phyloP scores from a whole-genome alignment of 148 eudicot species.

The Spergularia marina region DNA sequence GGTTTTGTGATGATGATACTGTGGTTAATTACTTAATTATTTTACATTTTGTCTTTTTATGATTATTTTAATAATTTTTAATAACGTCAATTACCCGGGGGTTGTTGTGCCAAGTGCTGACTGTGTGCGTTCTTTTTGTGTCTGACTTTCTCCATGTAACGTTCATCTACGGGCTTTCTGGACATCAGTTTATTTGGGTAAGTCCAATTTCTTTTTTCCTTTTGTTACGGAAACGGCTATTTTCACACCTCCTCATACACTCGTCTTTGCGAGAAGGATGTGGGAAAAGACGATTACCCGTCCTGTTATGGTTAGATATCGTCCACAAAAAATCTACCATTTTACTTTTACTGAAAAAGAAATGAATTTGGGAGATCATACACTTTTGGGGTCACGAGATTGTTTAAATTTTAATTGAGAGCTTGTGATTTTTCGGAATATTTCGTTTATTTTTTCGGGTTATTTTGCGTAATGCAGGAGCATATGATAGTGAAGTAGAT shows the following conservation, averaged over 20 bases:
- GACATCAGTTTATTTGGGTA: conserved; percentile 88
- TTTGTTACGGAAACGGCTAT: neutral
- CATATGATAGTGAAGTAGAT: conserved; percentile 84
- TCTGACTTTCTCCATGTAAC: conserved; percentile 45
- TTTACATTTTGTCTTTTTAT: conserved; percentile 4
- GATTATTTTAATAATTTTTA: neutral
- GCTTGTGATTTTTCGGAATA: neutral
- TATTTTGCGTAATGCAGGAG: conserved; percentile 49
- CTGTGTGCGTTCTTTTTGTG: conserved; percentile 41
- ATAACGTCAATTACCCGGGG: conserved; percentile 17
- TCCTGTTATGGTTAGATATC: too few species aligned
- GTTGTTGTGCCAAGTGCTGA: conserved; percentile 45
- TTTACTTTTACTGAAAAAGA: too few species aligned
- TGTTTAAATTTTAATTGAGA: neutral
- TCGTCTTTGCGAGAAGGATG: too few species aligned
- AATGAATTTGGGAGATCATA: neutral
- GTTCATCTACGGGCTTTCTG: conserved; percentile 45
- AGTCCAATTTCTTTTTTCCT: conserved; percentile 23
- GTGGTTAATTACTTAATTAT: neutral
- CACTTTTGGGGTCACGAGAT: conserved; percentile 5
- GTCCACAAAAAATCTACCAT: too few species aligned
- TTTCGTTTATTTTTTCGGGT: neutral
- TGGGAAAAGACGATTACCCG: too few species aligned
- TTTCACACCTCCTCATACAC: too few species aligned
- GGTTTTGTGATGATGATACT: conserved; percentile 23